A percentile compares a stretch with the other conserved stretches of the same genome.
Evolutionary conservation across 2,329 filamentous ascomycete species (phyloP).

Genomic region (Calonectria fujianensis): DNA sequence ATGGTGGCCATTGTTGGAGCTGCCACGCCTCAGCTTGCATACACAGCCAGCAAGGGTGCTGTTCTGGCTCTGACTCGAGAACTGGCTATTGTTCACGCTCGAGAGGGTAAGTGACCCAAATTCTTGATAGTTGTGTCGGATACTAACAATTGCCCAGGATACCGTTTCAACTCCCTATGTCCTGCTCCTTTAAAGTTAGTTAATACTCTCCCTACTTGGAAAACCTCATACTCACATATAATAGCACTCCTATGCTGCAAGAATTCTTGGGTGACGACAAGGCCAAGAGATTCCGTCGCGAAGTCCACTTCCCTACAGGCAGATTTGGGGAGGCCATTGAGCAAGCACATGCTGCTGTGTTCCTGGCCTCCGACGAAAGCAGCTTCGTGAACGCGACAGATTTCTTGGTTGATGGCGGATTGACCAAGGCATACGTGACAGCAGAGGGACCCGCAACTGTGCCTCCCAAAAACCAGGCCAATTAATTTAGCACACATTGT

Average conservation of each 20-base stretch:
- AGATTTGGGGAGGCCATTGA: constrained; percentile 95
- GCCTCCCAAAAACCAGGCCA: constrained; percentile 77
- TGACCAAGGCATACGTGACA: constrained; percentile 93
- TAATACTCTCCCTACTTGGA: too few relatives aligned
- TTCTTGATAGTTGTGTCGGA: too few relatives aligned
- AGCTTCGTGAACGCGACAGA: constrained; percentile 94
- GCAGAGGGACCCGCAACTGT: constrained; percentile 74
- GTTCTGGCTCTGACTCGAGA: constrained; percentile 93
- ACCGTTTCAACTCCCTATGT: constrained; percentile 92
- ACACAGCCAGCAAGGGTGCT: constrained; percentile 95
- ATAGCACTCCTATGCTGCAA: constrained; percentile 86
- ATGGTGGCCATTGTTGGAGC: constrained; percentile 91
- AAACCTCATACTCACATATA: not conserved
- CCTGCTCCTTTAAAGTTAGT: constrained; percentile 85
- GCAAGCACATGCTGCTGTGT: constrained; percentile 92
- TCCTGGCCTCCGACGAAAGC: constrained; percentile 90
- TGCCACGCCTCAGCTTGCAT: constrained; percentile 91
- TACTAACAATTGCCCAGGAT: constrained; percentile 59
- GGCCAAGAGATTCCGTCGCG: constrained; percentile 86
- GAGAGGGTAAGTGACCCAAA: constrained; percentile 74
- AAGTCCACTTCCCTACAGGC: constrained; percentile 92
- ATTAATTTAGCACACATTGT: not conserved
- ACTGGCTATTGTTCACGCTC: constrained; percentile 92
- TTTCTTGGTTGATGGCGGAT: constrained; percentile 95
- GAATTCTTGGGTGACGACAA: constrained; percentile 94